phyloP scores from a whole-genome alignment of 1,284 basidiomycete genomes.

The Leucoagaricus sp. region DNA sequence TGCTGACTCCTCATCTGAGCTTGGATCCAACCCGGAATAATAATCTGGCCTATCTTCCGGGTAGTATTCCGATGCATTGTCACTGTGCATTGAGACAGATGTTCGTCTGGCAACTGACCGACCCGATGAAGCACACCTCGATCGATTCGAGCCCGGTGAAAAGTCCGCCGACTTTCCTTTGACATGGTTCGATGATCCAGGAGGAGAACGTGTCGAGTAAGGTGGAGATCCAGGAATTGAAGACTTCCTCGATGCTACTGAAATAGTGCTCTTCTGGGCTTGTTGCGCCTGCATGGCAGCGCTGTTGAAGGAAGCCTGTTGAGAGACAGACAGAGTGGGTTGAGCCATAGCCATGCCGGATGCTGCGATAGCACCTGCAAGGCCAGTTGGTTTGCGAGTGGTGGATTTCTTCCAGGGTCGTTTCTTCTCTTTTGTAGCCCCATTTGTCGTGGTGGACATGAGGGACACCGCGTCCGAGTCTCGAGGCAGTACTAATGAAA shows the following conservation, averaged over 20 bases:
- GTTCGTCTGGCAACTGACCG: slow-evolving; percentile 16
- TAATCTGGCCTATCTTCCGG: slow-evolving; percentile 39
- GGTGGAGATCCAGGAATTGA: slow-evolving; percentile 16
- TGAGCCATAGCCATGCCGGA: slow-evolving; percentile 69
- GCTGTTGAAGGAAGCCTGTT: slow-evolving; percentile 40
- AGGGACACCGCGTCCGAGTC: slow-evolving; percentile 36
- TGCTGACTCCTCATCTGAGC: slow-evolving; percentile 25
- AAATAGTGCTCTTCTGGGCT: slow-evolving; percentile 21
- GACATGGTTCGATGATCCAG: slow-evolving; percentile 15
- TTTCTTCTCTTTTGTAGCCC: slow-evolving; percentile 38
- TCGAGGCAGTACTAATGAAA: slow-evolving; percentile 4
- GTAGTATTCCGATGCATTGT: slow-evolving; percentile 36
- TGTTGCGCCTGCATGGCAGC: slow-evolving; percentile 23
- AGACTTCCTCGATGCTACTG: slow-evolving; percentile 16
- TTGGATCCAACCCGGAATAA: slow-evolving; percentile 44
- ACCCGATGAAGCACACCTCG: slow-evolving; percentile 20
- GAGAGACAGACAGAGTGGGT: slow-evolving; percentile 47
- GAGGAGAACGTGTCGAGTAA: slow-evolving; percentile 4
- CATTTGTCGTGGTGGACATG: slow-evolving; percentile 25
- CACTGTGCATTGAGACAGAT: slow-evolving; percentile 31
- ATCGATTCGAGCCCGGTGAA: slow-evolving; percentile 32
- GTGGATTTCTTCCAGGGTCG: slow-evolving; percentile 43
- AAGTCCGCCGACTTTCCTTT: slow-evolving; percentile 31
- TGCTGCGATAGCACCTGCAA: slow-evolving; percentile 67
- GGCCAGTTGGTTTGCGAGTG: slow-evolving; percentile 49